Base-by-base conservation (phyloP, 202 grass and related monocot genomes). In the Bolboschoenoplectus hybrid region DNA sequence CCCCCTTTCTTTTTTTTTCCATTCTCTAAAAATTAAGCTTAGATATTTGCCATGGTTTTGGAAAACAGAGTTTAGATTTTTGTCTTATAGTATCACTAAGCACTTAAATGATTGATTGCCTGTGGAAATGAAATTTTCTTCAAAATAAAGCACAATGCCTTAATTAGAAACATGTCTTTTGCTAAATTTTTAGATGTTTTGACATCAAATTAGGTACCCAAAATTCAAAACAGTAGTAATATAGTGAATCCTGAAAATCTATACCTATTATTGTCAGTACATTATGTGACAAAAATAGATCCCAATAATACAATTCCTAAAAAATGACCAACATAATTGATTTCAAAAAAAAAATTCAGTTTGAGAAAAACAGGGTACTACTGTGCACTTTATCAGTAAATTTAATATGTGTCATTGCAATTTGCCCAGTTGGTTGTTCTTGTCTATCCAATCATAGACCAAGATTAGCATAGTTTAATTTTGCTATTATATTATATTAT, bases 351-450 rank as follows among this genome's bases (percentile, higher is more conserved):
- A n/a, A 55, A 56, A 56, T 5, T 0, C 19, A 58, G 35, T 79
- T 78, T 43, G 58, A 1, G 60, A 7, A 60, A 10, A 60, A 60
- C 20, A 11, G 53, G 53, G 75, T 60, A 60, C 55, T 7, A 43
- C 60, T 6, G 17, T 80, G 75, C 53, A 80, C 14, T 80, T 80
- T 35, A 57, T 60, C 53, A 43, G 56, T 5, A 53, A 71, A 57
- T 39, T 68, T 56, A 38, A 20, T 68, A 38, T 32, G 3, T 65
- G 9, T 10, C 45, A 14, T 32, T 40, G 34, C 80, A 84, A 80
- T 40, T 80, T 80, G 53, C 53, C 36, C 63, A 40, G 7, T 84
- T 53, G n/a, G 81, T 84, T 70, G 49, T 83, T 51, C 46, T 45
- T 39, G 4, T 38, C 45, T 40, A 4, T 41, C 64, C 63, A 70